Evolutionary conservation across 2,329 filamentous ascomycete genomes (phyloP), one percentile per base, ranked within the genome.

Genomic region (Neopestalotiopsis sp.): DNA sequence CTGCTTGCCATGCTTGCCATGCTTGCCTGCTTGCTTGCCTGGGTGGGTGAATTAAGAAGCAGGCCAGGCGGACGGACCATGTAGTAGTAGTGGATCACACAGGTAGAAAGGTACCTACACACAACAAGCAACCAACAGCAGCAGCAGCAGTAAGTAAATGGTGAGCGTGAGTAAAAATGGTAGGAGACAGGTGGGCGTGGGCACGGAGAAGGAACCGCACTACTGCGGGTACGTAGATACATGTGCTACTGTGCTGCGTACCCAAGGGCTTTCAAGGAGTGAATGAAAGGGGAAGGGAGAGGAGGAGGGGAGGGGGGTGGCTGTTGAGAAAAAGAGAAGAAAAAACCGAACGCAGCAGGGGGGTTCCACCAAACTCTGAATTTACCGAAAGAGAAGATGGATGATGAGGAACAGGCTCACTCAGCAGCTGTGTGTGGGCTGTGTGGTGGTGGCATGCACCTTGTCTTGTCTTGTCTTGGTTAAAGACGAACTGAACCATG

Each of bases 401-500:
- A 56, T 38, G 34, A 38, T 6, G 34, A 53, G 45, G 42, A 20
- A 53, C 17, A 53, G n/a, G 45, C 45, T 53, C 45, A 53, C 24
- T 59, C 24, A 34, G 57, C 57, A 28, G 57, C 59, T 30, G 30
- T 62, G 34, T 10, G 59, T 20, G 59, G 30, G n/a, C 32, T 30
- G 59, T 34, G 34, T 20, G 30, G 34, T 30, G 13, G 64, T 57
- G 65, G 65, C 56, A 67, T 45, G 53, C 56, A 61, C 65, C 65
- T 32, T 59, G 65, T 38, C 34, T 42, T 53, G 49, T 32, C 57
- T 59, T 59, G 57, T 59, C 57, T 59, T 53, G 45, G 45, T 53
- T 53, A 59, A 34, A 40, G 32, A 62, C 59, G 30, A 62, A 30
- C 59, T 62, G 32, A 62, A 62, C 59, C 59, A 40, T 58, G 38